Conservation (phyloP, 192 early-diverging fungal genomes). For the Neocallimastix lanati region DNA sequence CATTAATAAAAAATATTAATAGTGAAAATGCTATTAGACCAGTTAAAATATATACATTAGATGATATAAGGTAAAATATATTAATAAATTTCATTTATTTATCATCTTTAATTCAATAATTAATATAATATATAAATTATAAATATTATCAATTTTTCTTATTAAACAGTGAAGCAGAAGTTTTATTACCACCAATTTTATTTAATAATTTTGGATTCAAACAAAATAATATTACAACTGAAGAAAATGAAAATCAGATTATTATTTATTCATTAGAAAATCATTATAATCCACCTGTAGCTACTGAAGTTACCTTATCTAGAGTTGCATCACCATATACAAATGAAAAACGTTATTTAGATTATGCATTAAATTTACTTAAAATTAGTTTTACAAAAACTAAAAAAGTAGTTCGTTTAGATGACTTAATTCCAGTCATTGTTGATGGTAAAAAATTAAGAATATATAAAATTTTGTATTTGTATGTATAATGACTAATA, state of each 20-base stretch:
- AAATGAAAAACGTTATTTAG: conserved; percentile 37
- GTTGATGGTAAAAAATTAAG: conserved; percentile 46
- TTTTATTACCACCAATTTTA: conserved; percentile 29
- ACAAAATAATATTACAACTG: neutral
- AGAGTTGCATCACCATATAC: conserved; percentile 42
- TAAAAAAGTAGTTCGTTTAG: conserved; percentile 44
- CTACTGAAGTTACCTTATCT: conserved; percentile 38
- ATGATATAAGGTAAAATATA: neutral
- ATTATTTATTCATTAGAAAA: conserved; percentile 6
- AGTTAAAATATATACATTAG: neutral
- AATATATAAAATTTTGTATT: no score
- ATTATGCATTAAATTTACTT: conserved; percentile 29
- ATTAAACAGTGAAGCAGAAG: conserved; percentile 1
- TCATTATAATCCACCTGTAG: conserved; percentile 21
- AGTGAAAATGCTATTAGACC: conserved; percentile 8
- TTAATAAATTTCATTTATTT: no score
- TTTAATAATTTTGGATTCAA: conserved; percentile 34
- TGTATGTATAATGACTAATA: no score
- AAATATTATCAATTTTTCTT: no score
- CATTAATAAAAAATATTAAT: conserved; percentile 8
- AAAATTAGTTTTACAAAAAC: conserved; percentile 43
- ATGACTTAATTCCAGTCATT: conserved; percentile 41
- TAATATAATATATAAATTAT: no score
- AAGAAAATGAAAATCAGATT: conserved; percentile 2
- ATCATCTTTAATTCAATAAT: no score